Base-by-base conservation (phyloP, 2,329 filamentous ascomycete genomes). In the Trichoderma sp. region DNA sequence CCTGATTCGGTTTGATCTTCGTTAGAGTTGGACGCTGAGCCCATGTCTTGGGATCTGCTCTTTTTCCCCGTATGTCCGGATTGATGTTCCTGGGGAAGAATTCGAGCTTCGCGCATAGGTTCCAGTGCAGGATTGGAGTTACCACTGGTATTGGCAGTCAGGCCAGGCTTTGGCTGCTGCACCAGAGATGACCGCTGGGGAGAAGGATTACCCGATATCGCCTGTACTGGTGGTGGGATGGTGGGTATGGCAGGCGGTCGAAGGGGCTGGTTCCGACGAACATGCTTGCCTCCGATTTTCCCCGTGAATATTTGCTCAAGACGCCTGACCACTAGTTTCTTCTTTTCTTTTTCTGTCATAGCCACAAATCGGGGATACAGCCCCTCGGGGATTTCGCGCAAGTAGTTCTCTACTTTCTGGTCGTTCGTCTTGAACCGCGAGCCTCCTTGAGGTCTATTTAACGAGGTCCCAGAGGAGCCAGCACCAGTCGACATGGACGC, bases 231-330 rank as follows among this genome's bases (percentile, higher is more conserved):
- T 3, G 68, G 55, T 7, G 68, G 53, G 1, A 55, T 63, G 1
- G 73, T 74, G 3, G 70, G 74, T 34, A 71, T 64, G 0, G 74
- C 74, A 17, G 76, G 74, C 3, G 26, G 26, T 70, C 74, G 80
- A 58, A 73, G 77, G 9, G 57, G 9, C 5, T 53, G 55, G 5
- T 13, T 62, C 15, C 74, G 78, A 47, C 73, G 76, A 39, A 74
- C 61, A 81, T 84, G 78, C 77, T 83, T 80, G 5, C 82, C 82
- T 4, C 79, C 80, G 20, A 86, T 84, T 77, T 91, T 92, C 3
- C 93, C 93, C 0, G 93, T 94, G 73, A 96, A 97, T 1, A 97
- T 85, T 74, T 95, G 92, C 77, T 97, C 93, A 6, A 97, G 80
- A 2, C 92, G 87, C 68, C 89, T 87, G 3, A 95, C 93, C 0